Evolutionary conservation across 805 yeast species (phyloP), one percentile per base, ranked within the genome.

Genomic region (Wickerhamiella azyma): DNA sequence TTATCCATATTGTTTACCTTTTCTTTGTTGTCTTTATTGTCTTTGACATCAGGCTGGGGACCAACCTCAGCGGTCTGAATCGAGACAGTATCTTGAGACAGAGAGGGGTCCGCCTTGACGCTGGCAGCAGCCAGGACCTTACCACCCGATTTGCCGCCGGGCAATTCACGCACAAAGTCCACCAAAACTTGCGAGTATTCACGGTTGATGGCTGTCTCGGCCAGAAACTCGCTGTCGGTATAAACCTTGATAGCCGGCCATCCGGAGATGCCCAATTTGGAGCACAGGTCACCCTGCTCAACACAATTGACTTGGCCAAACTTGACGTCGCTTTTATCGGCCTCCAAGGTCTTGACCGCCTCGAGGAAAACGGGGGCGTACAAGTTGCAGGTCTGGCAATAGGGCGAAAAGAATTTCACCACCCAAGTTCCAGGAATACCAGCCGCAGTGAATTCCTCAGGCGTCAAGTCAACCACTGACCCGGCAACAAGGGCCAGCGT

Each of bases 361-460:
- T 71, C 67, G 48, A 76, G 72, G 96, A 97, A 92, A 7, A 66
- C 70, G 1, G 98, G 97, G 2, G 84, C 92, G 45, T 92, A 65
- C 7, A 65, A 68, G 50, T 66, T 72, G 65, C 98, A 92, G 63
- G 89, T 97, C 7, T 66, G 60, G 60, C 98, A 92, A 56, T 79
- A 79, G 0, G 98, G 98, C 28, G 95, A 85, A 59, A 65, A 92
- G 63, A 85, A 88, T 64, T 89, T 96, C 29, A 89, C 79, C 57
- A 89, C 70, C 56, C 86, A 80, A 17, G 78, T 64, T 2, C 81
- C 81, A 9, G 68, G 45, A 38, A 63, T 16, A 66, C 35, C 21
- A 6, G 18, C 37, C 10, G 41, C 35, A 8, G 18, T 26, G 38
- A 53, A 54, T 26, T 50, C 43, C n/a, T 46, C 49, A 5, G 52